phyloP scores from a whole-genome alignment of 2,329 filamentous ascomycete species.

The Cytospora chrysosperma region DNA sequence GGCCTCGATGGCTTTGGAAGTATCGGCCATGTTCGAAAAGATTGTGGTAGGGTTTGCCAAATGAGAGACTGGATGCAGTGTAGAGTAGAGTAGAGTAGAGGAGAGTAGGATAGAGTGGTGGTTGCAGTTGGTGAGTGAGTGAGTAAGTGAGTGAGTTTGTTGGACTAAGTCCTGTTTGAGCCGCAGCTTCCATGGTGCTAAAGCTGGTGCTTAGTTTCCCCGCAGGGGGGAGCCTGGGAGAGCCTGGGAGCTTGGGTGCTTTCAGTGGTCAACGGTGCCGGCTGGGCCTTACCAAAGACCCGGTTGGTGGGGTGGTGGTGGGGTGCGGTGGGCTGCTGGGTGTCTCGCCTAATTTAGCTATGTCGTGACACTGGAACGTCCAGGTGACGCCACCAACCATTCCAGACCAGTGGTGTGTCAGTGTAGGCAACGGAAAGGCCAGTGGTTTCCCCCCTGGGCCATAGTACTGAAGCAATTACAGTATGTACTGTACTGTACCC shows the following conservation, averaged over 20 bases:
- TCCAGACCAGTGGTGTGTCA: too few species aligned
- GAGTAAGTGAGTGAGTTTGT: background rate
- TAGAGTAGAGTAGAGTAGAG: background rate
- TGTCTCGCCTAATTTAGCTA: too few species aligned
- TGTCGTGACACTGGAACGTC: too few species aligned
- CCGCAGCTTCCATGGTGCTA: background rate
- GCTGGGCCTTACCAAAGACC: background rate
- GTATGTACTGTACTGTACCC: too few species aligned
- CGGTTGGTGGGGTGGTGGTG: background rate
- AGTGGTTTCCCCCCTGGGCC: background rate
- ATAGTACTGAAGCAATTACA: too few species aligned
- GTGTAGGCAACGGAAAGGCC: too few species aligned
- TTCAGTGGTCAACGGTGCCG: background rate
- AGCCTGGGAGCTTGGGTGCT: background rate
- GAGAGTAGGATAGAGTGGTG: background rate
- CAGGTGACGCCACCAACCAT: too few species aligned
- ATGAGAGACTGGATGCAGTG: background rate
- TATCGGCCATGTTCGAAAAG: slow-evolving; percentile 28
- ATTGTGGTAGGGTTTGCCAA: background rate
- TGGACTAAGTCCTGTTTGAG: background rate
- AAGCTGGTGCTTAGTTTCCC: background rate
- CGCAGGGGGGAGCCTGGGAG: background rate
- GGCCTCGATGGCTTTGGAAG: slow-evolving; percentile 43
- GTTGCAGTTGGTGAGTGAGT: background rate
- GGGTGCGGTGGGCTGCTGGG: background rate